Evolutionary conservation across 2,329 filamentous ascomycete genomes (phyloP).

Genomic region (Aspergillus spinulosporus): DNA sequence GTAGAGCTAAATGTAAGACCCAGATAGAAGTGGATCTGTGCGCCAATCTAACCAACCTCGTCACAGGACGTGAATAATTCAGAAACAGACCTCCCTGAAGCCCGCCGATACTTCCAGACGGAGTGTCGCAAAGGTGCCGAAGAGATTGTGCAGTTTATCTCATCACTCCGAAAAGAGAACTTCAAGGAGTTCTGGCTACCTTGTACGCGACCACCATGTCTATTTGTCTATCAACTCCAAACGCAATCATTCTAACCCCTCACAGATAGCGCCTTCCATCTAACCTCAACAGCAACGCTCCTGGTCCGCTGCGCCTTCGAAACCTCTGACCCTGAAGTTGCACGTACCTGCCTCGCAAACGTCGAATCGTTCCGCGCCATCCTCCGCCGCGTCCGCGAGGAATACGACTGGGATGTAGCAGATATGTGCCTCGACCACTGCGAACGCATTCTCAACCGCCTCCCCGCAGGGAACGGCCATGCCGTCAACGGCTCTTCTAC

Average conservation of each 20-base stretch:
- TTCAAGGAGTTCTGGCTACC: conserved; percentile 57
- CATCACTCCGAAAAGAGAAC: conserved; percentile 48
- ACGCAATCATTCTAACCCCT: conserved; percentile 6
- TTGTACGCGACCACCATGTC: conserved; percentile 32
- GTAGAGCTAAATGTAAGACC: conserved; percentile 48
- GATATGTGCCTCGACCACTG: conserved; percentile 56
- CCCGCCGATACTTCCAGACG: conserved; percentile 51
- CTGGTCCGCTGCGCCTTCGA: conserved; percentile 55
- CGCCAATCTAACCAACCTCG: conserved; percentile 6
- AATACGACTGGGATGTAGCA: conserved; percentile 58
- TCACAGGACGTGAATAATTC: conserved; percentile 45
- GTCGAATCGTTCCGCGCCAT: conserved; percentile 51
- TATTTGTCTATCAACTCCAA: neutral
- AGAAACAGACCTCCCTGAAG: conserved; percentile 47
- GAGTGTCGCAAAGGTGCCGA: conserved; percentile 47
- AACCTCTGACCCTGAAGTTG: conserved; percentile 49
- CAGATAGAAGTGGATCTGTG: neutral
- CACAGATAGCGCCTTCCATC: conserved; percentile 52
- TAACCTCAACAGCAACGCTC: conserved; percentile 56
- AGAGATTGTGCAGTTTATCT: conserved; percentile 53
- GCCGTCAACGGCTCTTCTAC: neutral
- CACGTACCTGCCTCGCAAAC: conserved; percentile 48
- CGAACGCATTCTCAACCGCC: conserved; percentile 46
- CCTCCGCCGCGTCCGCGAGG: conserved; percentile 49
- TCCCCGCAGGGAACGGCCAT: conserved; percentile 32